These are phyloP conservation scores for Trichoderma hamatum DNA, from an alignment of 2,329 filamentous ascomycete species.

Conservation along the genomic window DNA sequence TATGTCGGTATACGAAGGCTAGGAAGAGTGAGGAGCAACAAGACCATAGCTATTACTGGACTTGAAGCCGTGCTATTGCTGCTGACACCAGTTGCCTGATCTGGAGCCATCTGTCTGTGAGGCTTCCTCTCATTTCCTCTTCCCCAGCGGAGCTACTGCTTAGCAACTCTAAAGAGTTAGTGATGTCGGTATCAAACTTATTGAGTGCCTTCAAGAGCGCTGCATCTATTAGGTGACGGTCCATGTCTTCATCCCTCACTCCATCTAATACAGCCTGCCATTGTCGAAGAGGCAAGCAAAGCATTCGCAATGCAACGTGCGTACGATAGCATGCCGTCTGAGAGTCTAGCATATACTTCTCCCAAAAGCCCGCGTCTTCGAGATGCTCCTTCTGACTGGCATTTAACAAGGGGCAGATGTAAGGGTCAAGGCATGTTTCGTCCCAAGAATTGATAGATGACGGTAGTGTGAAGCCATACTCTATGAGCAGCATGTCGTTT, in stretches of 20 bases:
- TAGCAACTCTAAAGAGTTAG: slow-evolving; percentile 38
- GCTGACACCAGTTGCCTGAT: slow-evolving; percentile 33
- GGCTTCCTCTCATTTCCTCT: slow-evolving; percentile 32
- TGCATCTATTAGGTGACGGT: slow-evolving; percentile 43
- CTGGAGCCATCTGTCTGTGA: slow-evolving; percentile 35
- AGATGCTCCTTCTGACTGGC: slow-evolving; percentile 43
- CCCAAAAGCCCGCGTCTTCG: slow-evolving; percentile 52
- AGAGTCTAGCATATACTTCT: slow-evolving; percentile 54
- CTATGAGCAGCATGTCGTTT: slow-evolving; percentile 71
- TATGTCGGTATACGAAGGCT: not conserved
- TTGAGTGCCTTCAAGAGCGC: slow-evolving; percentile 41
- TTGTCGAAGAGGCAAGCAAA: slow-evolving; percentile 41
- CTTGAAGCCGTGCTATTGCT: slow-evolving; percentile 29
- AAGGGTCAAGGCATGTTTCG: slow-evolving; percentile 52
- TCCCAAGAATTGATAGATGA: slow-evolving; percentile 55
- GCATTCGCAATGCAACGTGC: slow-evolving; percentile 53
- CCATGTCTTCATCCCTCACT: slow-evolving; percentile 50
- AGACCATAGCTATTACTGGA: not conserved
- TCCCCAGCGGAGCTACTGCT: slow-evolving; percentile 37
- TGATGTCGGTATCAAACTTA: slow-evolving; percentile 42
- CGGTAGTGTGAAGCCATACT: slow-evolving; percentile 60
- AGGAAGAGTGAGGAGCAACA: not conserved
- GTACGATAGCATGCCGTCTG: slow-evolving; percentile 58
- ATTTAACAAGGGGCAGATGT: slow-evolving; percentile 47
- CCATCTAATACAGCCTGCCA: slow-evolving; percentile 53